Evolutionary conservation across 2,329 filamentous ascomycete species (phyloP).

Genomic region (Claviceps sp.): DNA sequence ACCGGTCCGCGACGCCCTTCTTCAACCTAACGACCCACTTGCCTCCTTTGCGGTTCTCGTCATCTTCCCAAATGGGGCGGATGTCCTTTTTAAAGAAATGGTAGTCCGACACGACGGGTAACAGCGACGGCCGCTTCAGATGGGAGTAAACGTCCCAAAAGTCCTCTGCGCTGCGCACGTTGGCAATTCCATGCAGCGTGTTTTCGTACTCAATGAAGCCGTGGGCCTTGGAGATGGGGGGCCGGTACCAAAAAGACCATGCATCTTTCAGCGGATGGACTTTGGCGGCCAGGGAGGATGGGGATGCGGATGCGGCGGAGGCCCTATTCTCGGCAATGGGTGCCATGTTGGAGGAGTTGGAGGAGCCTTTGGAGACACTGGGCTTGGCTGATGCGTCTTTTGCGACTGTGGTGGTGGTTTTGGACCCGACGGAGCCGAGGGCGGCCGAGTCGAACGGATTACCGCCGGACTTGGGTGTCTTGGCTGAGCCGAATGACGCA

Average conservation of each 20-base stretch:
- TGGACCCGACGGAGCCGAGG: constrained; percentile 32
- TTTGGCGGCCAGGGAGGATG: constrained; percentile 28
- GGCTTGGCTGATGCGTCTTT: constrained; percentile 19
- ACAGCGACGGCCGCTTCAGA: constrained; percentile 72
- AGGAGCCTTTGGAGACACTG: constrained; percentile 15
- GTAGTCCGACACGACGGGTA: constrained; percentile 92
- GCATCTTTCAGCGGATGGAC: constrained; percentile 57
- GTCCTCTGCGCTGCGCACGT: constrained; percentile 70
- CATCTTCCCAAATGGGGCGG: constrained; percentile 95
- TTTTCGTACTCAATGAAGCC: constrained; percentile 86
- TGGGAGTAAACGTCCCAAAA: constrained; percentile 86
- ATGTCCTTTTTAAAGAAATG: constrained; percentile 97
- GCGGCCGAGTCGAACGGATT: constrained; percentile 62
- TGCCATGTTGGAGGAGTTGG: constrained; percentile 24
- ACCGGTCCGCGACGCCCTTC: constrained; percentile 92
- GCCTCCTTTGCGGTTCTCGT: constrained; percentile 87
- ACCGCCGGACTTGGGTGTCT: constrained; percentile 76
- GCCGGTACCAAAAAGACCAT: constrained; percentile 96
- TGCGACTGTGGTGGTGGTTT: constrained; percentile 13
- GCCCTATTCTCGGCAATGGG: constrained; percentile 30
- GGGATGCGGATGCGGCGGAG: constrained; percentile 2
- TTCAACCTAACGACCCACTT: constrained; percentile 97
- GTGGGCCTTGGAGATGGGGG: constrained; percentile 91
- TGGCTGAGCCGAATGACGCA: constrained; percentile 69
- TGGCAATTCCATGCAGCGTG: constrained; percentile 76